Base-by-base conservation (phyloP, 139 green algal species). In the Microglena sp. region DNA sequence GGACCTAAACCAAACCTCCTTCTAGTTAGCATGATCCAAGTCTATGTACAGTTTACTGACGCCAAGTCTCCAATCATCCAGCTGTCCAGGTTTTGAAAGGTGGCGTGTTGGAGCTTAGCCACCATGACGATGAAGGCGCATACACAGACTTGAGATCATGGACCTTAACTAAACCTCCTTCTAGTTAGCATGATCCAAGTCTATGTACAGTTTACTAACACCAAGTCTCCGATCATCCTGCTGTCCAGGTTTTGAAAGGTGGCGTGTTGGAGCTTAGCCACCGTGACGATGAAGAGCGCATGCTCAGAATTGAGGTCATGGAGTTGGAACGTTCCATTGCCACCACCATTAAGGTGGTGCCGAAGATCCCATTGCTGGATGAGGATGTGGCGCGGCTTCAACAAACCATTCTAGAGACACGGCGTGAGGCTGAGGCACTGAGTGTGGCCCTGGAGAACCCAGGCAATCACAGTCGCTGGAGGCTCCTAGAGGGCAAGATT, bases 401-500 rank as follows among this genome's bases (percentile, higher is more conserved):
- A 60, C 70, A 79, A 64, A 63, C 85, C 67, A 68, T 91, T 46
- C 69, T 88, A 2, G 78, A 86, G 60, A 68, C 77, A 22, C 74
- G 81, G 27, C 43, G 73, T 18, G 64, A 87, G 75, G 72, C 74
- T 0, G 84, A 88, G 53, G 35, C 68, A 62, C 77, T 95, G 7
- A 69, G 55, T 26, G 43, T 76, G 27, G 60, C 72, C 40, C 72
- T 95, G 56, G 90, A 95, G 75, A 69, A 83, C 62, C 89, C 90
- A 2, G 36, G 68, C 36, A 91, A 90, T 69, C 63, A 50, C 4
- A 56, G 59, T 4, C 68, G 87, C 15, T 91, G 79, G 80, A 73
- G 84, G 8, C 30, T 77, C 60, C 76, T 95, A 55, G 78, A 86
- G 33, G 90, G 87, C 26, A 85, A 79, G 67, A 84, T 90, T 8